Base-by-base conservation (phyloP, 2,329 filamentous ascomycete species). In the Phoma sp. region DNA sequence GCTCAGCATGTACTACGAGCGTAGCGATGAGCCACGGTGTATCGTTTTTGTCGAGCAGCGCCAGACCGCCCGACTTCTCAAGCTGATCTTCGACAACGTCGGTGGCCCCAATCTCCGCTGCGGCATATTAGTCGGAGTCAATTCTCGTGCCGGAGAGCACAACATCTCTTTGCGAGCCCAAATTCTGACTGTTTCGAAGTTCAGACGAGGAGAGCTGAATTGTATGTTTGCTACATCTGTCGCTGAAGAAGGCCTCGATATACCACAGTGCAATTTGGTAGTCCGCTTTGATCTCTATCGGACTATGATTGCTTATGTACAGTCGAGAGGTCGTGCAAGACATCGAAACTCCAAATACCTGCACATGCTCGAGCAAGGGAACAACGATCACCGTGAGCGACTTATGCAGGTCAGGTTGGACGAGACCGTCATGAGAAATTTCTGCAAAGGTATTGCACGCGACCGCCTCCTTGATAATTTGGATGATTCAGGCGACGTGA, bases 271-370 rank as follows among this genome's bases (percentile, higher is more conserved):
- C 74, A 88, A 88, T 60, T 72, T 88, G n/a, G 82, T 88, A 10
- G 76, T 88, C 24, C 80, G 93, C 2, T 99, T 97, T 67, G 92
- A 98, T 70, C 83, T 96, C 2, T 96, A 92, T 75, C 82, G 84
- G 10, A 97, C 94, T 0, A 87, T 96, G 74, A 98, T 98, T 47
- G 91, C 96, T 69, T 98, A 97, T 70, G 88, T 98, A 19, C 95
- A 99, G 73, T 97, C 93, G 13, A 85, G 92, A 59, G 95, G 95
- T 0, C 85, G 95, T 49, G 95, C 95, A 12, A 85, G 95, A 35
- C 89, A 92, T 66, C 74, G 78, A 0, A 83, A 88, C 50, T 98
- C 95, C 0, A 87, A 84, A 60, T 97, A 94, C 72, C 84, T 93
- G 31, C 91, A 90, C 67, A 93, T 99, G 90, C 72, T 91, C 2